Base-by-base conservation (phyloP, 108 stramenopile species). In the Nitzschia inconspicua region DNA sequence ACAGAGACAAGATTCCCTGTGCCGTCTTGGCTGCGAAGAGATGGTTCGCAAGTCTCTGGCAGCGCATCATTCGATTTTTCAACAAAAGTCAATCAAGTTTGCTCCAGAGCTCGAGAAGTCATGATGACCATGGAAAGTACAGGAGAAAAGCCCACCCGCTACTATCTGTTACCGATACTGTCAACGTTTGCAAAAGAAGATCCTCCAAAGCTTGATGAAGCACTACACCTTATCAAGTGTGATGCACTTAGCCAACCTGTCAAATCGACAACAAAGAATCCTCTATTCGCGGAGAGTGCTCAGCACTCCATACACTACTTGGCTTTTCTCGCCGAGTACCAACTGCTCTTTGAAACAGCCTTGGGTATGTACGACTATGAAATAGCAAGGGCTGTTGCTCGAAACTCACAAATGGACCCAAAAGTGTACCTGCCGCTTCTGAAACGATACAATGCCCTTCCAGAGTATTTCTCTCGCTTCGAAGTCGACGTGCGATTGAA, bases 361-460 rank as follows among this genome's bases (percentile, higher is more conserved):
- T 65, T 96, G 34, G 95, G 95, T 32, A 86, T 88, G 91, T 96
- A 94, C 58, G 91, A 94, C 70, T 93, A 68, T 61, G 91, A 94
- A 10, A 59, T 94, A 24, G 95, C 95, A 2, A 72, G 89, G 69
- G 89, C 88, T 40, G 88, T 94, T 27, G 95, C 91, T 28, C 66
- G 89, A 37, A 83, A 91, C 56, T 91, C 90, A 32, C 93, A 94
- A 61, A 96, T 94, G 91, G 95, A 96, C 60, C 95, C 95, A 56
- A 94, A 94, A 62, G 78, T 89, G 2, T 96, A 94, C 51, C 65
- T 96, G n/a, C 92, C 90, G 9, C 48, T 90, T 49, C 59, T 96
- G 34, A 82, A 93, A 60, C 82, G 82, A 14, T 73, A 88, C 65
- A 75, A 72, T 25, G 57, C 60, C 20, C 55, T 92, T 37, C 89